Conservation (phyloP, 2,329 filamentous ascomycete species). For the Colletotrichum viniferum region DNA sequence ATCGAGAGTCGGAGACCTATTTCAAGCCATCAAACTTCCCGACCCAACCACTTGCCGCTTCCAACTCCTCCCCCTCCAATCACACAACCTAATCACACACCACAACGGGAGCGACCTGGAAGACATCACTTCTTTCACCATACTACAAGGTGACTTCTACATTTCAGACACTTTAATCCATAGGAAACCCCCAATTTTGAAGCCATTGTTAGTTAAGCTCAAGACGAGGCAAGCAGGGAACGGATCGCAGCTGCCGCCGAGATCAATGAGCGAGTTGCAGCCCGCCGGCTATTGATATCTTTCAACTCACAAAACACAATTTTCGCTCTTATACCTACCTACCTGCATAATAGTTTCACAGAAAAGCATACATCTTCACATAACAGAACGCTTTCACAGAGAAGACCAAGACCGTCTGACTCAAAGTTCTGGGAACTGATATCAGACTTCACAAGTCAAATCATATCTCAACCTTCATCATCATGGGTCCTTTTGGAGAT, state of each 20-base stretch:
- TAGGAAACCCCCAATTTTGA: background rate
- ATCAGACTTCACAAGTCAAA: background rate
- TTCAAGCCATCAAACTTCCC: background rate
- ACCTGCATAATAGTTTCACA: background rate
- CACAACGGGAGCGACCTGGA: background rate
- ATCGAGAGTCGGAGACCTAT: background rate
- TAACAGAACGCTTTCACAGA: accelerated
- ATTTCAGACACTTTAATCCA: background rate
- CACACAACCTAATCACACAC: no score
- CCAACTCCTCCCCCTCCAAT: background rate
- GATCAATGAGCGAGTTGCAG: no score
- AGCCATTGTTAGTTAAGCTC: background rate
- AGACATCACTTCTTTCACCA: background rate
- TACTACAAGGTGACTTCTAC: background rate
- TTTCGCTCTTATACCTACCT: background rate
- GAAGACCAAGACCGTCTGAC: no score
- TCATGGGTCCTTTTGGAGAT: background rate
- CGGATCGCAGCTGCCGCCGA: background rate
- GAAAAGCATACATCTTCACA: background rate
- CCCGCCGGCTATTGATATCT: no score
- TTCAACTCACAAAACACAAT: no score
- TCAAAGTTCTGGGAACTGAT: no score
- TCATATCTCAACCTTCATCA: background rate
- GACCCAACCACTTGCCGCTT: background rate
- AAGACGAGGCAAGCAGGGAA: background rate